Percentiles rank a stretch among this genome's conserved stretches.
Evolutionary conservation across 148 eudicot genomes (phyloP).

Genomic region (Camellia lanceoleosa): DNA sequence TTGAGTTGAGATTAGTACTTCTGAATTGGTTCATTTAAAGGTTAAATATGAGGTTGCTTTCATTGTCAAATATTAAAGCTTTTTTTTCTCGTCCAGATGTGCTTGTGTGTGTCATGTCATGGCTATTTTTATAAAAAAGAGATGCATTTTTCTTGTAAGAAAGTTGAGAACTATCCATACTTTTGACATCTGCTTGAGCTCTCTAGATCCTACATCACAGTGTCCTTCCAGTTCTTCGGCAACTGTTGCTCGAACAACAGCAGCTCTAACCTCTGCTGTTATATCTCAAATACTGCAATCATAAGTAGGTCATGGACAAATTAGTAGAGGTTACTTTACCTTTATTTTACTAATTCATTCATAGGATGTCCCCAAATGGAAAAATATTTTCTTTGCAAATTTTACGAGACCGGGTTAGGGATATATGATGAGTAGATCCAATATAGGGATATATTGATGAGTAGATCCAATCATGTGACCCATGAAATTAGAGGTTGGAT

Average conservation of each 20-base stretch:
- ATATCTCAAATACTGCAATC: constrained; percentile 80
- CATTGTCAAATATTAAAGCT: neutral
- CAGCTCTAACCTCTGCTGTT: constrained; percentile 91
- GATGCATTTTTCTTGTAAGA: constrained; percentile 7
- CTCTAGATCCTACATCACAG: constrained; percentile 73
- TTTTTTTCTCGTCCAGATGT: neutral
- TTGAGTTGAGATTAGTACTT: neutral
- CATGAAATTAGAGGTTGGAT: neutral
- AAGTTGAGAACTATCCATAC: constrained; percentile 37
- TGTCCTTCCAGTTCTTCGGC: constrained; percentile 79
- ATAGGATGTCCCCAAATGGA: neutral
- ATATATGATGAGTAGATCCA: neutral
- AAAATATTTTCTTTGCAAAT: neutral
- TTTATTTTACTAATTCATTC: neutral
- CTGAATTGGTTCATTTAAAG: neutral
- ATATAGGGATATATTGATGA: too few species aligned
- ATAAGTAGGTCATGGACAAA: neutral
- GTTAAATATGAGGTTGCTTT: neutral
- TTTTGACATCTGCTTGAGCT: constrained; percentile 73
- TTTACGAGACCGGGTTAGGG: neutral
- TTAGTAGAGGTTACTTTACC: neutral
- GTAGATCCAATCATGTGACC: too few species aligned
- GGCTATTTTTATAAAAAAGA: neutral
- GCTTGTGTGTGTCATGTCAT: neutral
- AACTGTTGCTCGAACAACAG: constrained; percentile 73